Conservation (phyloP, 495 filamentous ascomycete genomes). For the Penicillium soppii region DNA sequence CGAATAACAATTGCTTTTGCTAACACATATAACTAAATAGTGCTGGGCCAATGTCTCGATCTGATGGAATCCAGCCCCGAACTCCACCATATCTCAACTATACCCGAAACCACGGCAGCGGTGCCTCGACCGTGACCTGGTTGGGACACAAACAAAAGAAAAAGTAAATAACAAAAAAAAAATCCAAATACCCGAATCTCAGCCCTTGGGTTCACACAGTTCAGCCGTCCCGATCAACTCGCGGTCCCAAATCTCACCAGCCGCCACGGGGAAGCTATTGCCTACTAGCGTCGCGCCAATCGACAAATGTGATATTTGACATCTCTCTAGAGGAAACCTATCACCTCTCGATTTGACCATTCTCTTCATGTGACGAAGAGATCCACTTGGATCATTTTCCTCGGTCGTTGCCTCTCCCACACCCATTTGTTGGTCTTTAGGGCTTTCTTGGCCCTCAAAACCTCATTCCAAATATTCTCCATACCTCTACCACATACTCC, state of each 20-base stretch:
- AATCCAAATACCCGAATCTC: not conserved
- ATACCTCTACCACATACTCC: not conserved
- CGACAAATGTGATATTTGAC: slow-evolving; percentile 15
- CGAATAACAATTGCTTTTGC: not conserved
- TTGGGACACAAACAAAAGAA: not conserved
- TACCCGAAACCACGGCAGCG: slow-evolving; percentile 22
- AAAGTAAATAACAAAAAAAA: not conserved
- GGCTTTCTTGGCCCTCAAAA: not conserved
- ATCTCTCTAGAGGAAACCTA: slow-evolving; percentile 7
- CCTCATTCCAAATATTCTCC: not conserved
- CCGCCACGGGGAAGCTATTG: slow-evolving; percentile 25
- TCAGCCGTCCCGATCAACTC: not conserved
- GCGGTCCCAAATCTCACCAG: not conserved
- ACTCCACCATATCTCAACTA: slow-evolving; percentile 20
- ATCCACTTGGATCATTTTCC: not conserved
- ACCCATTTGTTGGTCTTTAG: not conserved
- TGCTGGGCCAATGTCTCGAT: slow-evolving; percentile 66
- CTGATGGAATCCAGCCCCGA: slow-evolving; percentile 45
- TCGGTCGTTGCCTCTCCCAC: not conserved
- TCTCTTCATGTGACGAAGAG: not conserved
- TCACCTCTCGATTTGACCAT: slow-evolving; percentile 1
- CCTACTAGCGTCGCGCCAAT: slow-evolving; percentile 27
- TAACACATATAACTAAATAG: slow-evolving; percentile 43
- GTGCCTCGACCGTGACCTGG: slow-evolving; percentile 23
- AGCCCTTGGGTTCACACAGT: not conserved